These are phyloP conservation scores for Aureobasidium sp. DNA, from an alignment of 2,329 filamentous ascomycete species.

Conservation along the genomic window DNA sequence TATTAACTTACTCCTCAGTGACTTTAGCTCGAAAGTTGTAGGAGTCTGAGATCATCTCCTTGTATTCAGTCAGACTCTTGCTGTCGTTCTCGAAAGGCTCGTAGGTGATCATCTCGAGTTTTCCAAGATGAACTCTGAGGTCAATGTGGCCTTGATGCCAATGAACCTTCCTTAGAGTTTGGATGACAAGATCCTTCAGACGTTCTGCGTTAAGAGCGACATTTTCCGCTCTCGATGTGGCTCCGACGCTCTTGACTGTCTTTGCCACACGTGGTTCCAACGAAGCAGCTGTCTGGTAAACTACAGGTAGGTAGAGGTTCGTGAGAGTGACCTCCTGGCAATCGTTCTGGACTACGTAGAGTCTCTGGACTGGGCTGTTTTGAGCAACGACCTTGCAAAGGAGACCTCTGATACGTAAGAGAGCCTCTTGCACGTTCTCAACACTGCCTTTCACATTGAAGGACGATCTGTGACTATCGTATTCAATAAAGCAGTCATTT, in stretches of 20 bases:
- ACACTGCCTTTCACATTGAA: constrained; percentile 29
- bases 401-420: constrained; percentile 31
- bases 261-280: neutral
- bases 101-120: constrained; percentile 25
- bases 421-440: constrained; percentile 25
- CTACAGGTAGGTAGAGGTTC: neutral
- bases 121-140: constrained; percentile 31
- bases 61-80: constrained; percentile 25
- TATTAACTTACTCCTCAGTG: constrained; percentile 27
- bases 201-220: neutral
- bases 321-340: neutral
- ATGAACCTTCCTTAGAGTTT: constrained; percentile 25
- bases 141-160: constrained; percentile 29
- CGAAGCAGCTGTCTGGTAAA: constrained; percentile 16
- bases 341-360: constrained; percentile 23
- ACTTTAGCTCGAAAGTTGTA: constrained; percentile 24
- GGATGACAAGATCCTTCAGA: constrained; percentile 18
- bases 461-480: constrained; percentile 22
- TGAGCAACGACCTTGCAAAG: constrained; percentile 31
- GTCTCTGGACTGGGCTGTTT: constrained; percentile 20
- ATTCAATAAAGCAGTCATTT: constrained; percentile 35
- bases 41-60: constrained; percentile 25
- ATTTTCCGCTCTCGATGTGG: neutral
- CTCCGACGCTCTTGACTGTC: neutral
- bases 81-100: constrained; percentile 17